Base-by-base conservation (phyloP, 1,139 yeast genomes). In the Starmera stellimalicola region DNA sequence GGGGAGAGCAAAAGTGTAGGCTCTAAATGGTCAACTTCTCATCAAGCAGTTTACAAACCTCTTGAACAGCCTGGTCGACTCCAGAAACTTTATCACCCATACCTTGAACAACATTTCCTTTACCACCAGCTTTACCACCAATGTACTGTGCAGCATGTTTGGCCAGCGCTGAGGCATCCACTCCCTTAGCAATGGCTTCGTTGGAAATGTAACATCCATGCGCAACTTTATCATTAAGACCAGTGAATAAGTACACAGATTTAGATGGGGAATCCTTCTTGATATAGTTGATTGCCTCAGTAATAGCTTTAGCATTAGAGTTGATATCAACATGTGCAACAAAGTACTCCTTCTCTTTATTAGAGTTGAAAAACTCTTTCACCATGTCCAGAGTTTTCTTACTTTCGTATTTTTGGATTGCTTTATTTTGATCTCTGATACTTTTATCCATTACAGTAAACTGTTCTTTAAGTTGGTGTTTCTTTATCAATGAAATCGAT, bases 91-190 rank as follows among this genome's bases (percentile, higher is more conserved):
- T 82, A 49, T 79, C 85, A 51, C 98, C 98, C 77, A 87, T 81
- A 58, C 99, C 99, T 65, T 91, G 98, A 45, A 87, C 85, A 39
- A 88, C 77, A 48, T 87, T 84, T 41, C 96, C 97, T 62, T 85
- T 91, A 58, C 99, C 99, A 62, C 99, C 99, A 39, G 95, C 94
- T 58, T 82, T 84, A 59, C 99, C 99, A 45, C 98, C 99, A 48
- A 93, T 76, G 50, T 70, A 67, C 35, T 65, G 62, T 32, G 88
- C 65, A 30, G 83, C 97, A 37, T 70, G 63, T 36, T 68, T 63
- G 26, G 94, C 94, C 46, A 87, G 70, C 22, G 73, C 87, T 41
- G 73, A 64, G 26, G 95, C 95, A 47, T 77, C 70, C 28, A 85
- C 63, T 35, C 91, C 91, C 57, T 80, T 74, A 33, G 68, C 69